Evolutionary conservation across 225 moss, liverwort and hornwort genomes (phyloP).

Genomic region (Neckera pumila): DNA sequence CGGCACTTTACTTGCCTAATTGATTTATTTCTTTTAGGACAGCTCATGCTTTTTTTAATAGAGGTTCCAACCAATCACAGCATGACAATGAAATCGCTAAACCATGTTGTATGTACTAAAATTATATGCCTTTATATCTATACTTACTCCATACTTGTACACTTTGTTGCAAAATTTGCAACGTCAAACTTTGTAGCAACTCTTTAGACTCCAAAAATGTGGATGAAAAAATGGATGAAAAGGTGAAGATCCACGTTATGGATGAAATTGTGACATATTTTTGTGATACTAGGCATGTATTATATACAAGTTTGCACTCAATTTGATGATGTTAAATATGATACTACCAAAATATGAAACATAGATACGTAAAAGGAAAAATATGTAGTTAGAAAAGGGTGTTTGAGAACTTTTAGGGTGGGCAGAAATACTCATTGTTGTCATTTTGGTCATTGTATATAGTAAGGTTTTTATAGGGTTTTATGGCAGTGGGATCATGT

Average conservation of each 20-base stretch:
- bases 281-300: rapidly evolving
- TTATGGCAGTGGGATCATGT: rapidly evolving
- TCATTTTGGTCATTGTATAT: neutral
- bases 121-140: neutral
- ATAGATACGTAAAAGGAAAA: rapidly evolving
- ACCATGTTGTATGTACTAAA: rapidly evolving
- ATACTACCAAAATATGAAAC: neutral
- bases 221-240: neutral
- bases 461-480: neutral
- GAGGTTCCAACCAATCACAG: no score
- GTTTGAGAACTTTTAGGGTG: neutral
- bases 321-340: no score
- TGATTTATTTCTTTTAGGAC: neutral
- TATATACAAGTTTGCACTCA: neutral
- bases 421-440: neutral
- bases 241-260: neutral
- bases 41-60: no score
- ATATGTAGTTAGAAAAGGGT: rapidly evolving
- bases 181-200: neutral
- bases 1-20: neutral
- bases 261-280: neutral
- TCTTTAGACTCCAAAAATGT: rapidly evolving
- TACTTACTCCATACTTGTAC: neutral
- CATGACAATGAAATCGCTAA: neutral
- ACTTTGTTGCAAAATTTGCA: neutral